phyloP scores from a whole-genome alignment of 345 rosid genomes.

The Hibiscus tridactylites region DNA sequence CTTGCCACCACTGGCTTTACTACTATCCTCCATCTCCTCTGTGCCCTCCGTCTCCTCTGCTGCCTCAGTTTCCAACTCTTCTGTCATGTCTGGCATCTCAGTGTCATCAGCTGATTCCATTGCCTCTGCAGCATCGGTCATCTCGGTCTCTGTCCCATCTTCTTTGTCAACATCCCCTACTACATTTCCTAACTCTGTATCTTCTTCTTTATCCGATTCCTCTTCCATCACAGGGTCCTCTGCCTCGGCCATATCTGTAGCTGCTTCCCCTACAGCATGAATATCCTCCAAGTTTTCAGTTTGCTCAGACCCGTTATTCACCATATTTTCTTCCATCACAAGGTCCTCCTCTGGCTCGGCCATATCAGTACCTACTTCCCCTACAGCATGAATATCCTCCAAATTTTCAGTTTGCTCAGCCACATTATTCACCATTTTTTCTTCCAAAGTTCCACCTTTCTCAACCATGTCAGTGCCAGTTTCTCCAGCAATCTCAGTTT shows the following conservation, averaged over 20 bases:
- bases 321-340: constrained; percentile 17
- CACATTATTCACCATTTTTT: constrained; percentile 1
- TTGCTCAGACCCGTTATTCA: not conserved
- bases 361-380: constrained; percentile 7
- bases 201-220: constrained; percentile 20
- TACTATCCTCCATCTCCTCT: constrained; percentile 42
- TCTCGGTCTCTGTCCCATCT: constrained; percentile 16
- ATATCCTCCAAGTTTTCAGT: constrained; percentile 20
- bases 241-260: constrained; percentile 18
- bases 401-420: constrained; percentile 16
- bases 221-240: constrained; percentile 16
- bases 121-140: constrained; percentile 26
- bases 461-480: constrained; percentile 16
- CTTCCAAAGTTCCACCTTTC: constrained; percentile 9
- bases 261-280: constrained; percentile 19
- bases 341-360: constrained; percentile 18
- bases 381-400: constrained; percentile 14
- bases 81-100: constrained; percentile 20
- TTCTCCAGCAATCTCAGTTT: constrained; percentile 15
- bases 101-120: constrained; percentile 24
- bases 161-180: constrained; percentile 23
- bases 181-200: constrained; percentile 17
- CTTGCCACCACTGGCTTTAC: constrained; percentile 46
- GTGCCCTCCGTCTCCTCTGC: constrained; percentile 33
- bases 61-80: constrained; percentile 21